Evolutionary conservation across 805 yeast genomes (phyloP), one percentile per base, ranked within the genome.

Genomic region (Cyberlindnera samutprakarnensis): DNA sequence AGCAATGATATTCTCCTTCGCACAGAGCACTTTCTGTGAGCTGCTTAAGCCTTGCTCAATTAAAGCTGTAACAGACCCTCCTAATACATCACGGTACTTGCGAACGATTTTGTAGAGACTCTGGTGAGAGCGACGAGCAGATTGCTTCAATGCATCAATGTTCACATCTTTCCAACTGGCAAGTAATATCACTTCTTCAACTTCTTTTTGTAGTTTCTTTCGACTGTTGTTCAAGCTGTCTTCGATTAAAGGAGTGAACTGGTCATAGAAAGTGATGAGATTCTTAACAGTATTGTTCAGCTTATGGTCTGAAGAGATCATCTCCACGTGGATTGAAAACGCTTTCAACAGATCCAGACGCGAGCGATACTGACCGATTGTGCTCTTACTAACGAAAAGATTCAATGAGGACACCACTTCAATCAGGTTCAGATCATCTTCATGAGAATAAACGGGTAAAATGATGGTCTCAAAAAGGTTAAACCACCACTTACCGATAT

Each of bases 121-220:
- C 42, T 75, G 74, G 51, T 94, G 98, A 1, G 96, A 87, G 29
- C 81, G 73, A 42, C 86, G 76, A 6, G 98, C 92, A 57, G 96
- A 85, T 57, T 88, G 96, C 45, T 85, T 87, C 47, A 92, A 66
- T 0, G 98, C 95, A 50, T 83, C 94, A 27, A 87, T 74, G 49
- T 92, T 94, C 10, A 87, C 88, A 59, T 92, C 99, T 46, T 88
- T 87, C 97, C 97, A 94, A 48, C 95, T 84, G 2, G 98, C 96
- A 12, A 92, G 64, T 27, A 85, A 59, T 26, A 92, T 86, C 4
- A 87, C 78, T 36, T 92, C 98, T 22, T 75, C 68, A 9, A 92
- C 72, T 30, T 86, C 86, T 50, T 88, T 90, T 37, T 78, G 85
- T 22, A 90, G 59, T 3, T 58, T 54, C 46, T 69, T 73, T 53